These are phyloP conservation scores for Kurtzmaniella quercitrusa DNA, from an alignment of 1,139 yeast species.

Conservation along the genomic window DNA sequence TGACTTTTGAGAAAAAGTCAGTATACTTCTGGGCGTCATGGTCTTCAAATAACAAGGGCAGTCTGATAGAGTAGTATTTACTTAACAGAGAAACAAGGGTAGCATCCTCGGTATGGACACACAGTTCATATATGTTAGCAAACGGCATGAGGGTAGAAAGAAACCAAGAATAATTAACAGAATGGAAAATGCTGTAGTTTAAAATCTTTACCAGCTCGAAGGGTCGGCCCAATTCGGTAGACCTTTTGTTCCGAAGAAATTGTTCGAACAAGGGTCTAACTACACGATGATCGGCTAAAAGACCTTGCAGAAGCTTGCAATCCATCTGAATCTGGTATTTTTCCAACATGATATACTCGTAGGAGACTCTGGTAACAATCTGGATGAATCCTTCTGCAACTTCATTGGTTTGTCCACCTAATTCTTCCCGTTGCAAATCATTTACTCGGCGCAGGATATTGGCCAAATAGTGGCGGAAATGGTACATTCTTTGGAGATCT, in stretches of 20 bases:
- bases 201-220: conserved; percentile 27
- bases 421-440: background rate
- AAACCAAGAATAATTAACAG: conserved; percentile 38
- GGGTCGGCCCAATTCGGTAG: background rate
- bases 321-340: conserved; percentile 38
- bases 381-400: conserved; percentile 12
- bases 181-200: conserved; percentile 29
- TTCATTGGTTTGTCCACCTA: background rate
- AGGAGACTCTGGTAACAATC: conserved; percentile 32
- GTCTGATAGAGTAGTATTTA: background rate
- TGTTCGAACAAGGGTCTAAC: conserved; percentile 20
- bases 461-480: conserved; percentile 20
- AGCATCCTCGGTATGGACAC: conserved; percentile 25
- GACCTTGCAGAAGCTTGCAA: conserved; percentile 31
- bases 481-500: conserved; percentile 5
- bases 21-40: conserved; percentile 24
- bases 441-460: background rate
- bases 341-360: conserved; percentile 39
- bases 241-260: conserved; percentile 14
- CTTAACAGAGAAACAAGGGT: conserved; percentile 14
- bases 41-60: conserved; percentile 15
- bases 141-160: conserved; percentile 36
- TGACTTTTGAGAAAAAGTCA: conserved; percentile 21
- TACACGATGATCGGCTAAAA: conserved; percentile 24
- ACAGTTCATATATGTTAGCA: conserved; percentile 31